These are phyloP conservation scores for Kregervanrija delftensis DNA, from an alignment of 805 yeast species.

Conservation along the genomic window DNA sequence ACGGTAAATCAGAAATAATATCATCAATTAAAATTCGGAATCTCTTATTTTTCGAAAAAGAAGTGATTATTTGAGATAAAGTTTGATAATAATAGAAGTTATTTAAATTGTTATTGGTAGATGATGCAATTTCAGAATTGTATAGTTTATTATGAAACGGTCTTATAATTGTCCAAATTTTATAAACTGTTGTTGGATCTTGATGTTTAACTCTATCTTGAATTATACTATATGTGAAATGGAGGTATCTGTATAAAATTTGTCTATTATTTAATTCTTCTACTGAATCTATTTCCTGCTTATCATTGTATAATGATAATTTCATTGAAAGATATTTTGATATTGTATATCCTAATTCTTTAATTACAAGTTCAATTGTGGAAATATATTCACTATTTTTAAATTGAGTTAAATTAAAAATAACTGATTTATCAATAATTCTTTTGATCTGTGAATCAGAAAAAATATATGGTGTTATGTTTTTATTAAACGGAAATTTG, in stretches of 20 bases:
- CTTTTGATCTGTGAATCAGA: slow-evolving; percentile 4
- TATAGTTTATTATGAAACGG: slow-evolving; percentile 25
- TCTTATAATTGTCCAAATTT: slow-evolving; percentile 21
- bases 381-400: neutral
- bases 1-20: slow-evolving; percentile 25
- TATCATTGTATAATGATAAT: slow-evolving; percentile 7
- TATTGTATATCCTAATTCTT: slow-evolving; percentile 12
- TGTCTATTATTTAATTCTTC: slow-evolving; percentile 11
- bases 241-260: slow-evolving; percentile 20
- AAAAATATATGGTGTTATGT: neutral
- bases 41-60: slow-evolving; percentile 25
- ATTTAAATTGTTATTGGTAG: slow-evolving; percentile 22
- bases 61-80: slow-evolving; percentile 19
- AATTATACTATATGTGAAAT: slow-evolving; percentile 22
- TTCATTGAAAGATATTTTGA: slow-evolving; percentile 6
- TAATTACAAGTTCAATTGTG: slow-evolving; percentile 9
- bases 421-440: slow-evolving; percentile 10
- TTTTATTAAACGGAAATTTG: neutral
- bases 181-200: slow-evolving; percentile 23
- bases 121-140: slow-evolving; percentile 18
- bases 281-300: slow-evolving; percentile 5
- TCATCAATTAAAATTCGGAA: slow-evolving; percentile 21
- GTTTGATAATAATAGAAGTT: slow-evolving; percentile 25
- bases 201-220: slow-evolving; percentile 16
- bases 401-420: neutral